Evolutionary conservation across 2,329 filamentous ascomycete genomes (phyloP), one percentile per base, ranked within the genome.

Genomic region (Claviceps monticola): DNA sequence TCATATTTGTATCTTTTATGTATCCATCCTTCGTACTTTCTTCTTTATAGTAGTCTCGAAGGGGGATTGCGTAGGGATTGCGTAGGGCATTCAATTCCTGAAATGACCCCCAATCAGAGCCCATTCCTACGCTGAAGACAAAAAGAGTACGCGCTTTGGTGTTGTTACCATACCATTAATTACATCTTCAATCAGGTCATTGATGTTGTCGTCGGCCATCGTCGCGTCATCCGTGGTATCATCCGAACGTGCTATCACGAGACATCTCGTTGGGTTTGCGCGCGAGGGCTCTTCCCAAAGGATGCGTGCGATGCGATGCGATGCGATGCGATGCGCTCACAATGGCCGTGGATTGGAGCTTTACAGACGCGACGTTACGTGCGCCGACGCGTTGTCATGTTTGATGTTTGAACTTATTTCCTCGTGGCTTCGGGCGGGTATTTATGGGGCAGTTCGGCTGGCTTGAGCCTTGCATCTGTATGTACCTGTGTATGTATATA

Each of bases 121-220:
- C 29, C 29, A 34, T 34, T 34, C 9, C 29, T 9, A 34, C 29
- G 29, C 29, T 11, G 26, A 29, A 9, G 2, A 29, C 26, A 9
- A 29, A 29, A 9, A 29, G 16, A 42, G 16, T 9, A 42, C 8
- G n/a, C 38, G 38, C 14, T 16, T 11, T 17, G 23, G 37, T 19
- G 16, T 17, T 19, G 21, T 2, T n/a, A 43, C 38, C 50, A 58
- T 54, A 63, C 65, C 62, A 46, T 59, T 57, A 34, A 71, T 56
- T 45, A 73, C 59, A 57, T 71, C 65, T 19, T 62, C 61, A 45
- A 70, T 61, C 34, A 73, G 59, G 29, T 61, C 54, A 50, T 61
- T 56, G 46, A 71, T 62, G 50, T 68, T 64, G 45, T 63, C 57
- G 51, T 68, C 64, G 16, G 49, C 58, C 56, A 53, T 57, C 56